Evolutionary conservation across 108 stramenopile genomes (phyloP).

Genomic region (Aureococcus anophagefferens): DNA sequence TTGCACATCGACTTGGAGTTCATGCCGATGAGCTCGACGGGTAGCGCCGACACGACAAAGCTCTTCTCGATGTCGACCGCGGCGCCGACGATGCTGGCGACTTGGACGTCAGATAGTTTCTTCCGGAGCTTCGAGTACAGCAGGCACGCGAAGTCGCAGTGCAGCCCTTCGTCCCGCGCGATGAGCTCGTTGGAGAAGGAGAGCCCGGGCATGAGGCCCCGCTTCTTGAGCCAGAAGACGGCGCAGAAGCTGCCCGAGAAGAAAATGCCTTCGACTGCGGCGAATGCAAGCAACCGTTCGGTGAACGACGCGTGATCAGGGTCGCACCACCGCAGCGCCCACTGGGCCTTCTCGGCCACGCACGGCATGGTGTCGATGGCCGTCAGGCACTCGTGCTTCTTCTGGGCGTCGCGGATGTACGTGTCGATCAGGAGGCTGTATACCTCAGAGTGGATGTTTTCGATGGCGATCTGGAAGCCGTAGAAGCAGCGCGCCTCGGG

Average conservation of each 20-base stretch:
- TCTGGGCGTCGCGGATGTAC: conserved; percentile 73
- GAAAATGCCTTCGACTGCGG: conserved; percentile 98
- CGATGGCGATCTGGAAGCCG: conserved; percentile 99
- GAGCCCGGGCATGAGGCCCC: conserved; percentile 99
- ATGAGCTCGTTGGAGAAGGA: conserved; percentile 98
- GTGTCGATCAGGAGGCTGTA: conserved; percentile 98
- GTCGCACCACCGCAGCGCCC: conserved; percentile 96
- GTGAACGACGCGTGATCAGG: conserved; percentile 73
- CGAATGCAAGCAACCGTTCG: conserved; percentile 95
- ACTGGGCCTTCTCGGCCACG: conserved; percentile 90
- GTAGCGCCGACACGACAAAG: conserved; percentile 89
- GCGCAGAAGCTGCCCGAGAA: conserved; percentile 96
- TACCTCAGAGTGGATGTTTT: conserved; percentile 99
- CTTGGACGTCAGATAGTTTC: conserved; percentile 60
- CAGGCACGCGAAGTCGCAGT: conserved; percentile 87
- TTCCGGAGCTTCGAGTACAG: conserved; percentile 79
- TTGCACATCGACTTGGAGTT: conserved; percentile 89
- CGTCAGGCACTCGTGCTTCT: conserved; percentile 65
- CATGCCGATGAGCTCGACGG: conserved; percentile 99
- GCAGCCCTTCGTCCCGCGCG: conserved; percentile 81
- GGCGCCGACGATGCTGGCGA: conserved; percentile 76
- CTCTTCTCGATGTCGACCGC: conserved; percentile 98
- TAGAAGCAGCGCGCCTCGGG: conserved; percentile 98
- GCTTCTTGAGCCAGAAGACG: conserved; percentile 99
- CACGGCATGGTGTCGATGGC: conserved; percentile 90